Conservation (phyloP, 116 monocot genomes). For the Thalassia testudinum region DNA sequence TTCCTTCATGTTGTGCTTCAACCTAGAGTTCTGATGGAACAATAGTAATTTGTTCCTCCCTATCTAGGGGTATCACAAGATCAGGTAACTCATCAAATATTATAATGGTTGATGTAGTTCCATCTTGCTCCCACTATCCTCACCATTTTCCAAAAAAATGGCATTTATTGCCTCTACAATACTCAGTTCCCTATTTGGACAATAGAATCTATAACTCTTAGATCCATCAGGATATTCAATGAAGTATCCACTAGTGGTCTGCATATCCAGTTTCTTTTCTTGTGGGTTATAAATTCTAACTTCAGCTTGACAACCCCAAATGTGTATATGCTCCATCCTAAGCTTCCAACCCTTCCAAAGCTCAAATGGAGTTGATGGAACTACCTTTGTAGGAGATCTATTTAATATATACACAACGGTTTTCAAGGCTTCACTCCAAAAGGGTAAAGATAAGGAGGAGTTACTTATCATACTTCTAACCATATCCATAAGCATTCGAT, state of each 20-base stretch:
- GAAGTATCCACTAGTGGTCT: conserved; percentile 4
- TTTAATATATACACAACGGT: conserved; percentile 6
- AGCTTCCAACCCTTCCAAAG: conserved; percentile 1
- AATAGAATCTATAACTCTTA: conserved; percentile 10
- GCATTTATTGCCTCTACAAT: conserved; percentile 8
- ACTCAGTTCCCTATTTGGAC: not conserved
- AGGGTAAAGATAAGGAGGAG: not conserved
- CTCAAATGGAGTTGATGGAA: conserved; percentile 2
- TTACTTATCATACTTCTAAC: conserved; percentile 10
- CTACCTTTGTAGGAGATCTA: conserved; percentile 1
- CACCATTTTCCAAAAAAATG: conserved; percentile 9
- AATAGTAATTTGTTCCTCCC: too few relatives aligned
- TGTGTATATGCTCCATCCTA: not conserved
- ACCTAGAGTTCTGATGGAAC: too few relatives aligned
- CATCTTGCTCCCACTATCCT: conserved; percentile 2
- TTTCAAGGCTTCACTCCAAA: conserved; percentile 6
- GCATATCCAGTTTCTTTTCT: conserved; percentile 4
- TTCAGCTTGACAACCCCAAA: conserved; percentile 15
- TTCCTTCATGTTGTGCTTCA: too few relatives aligned
- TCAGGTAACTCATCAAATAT: too few relatives aligned
- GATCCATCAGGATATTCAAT: conserved; percentile 8
- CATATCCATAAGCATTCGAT: too few relatives aligned
- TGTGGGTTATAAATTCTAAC: conserved; percentile 2
- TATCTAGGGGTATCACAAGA: too few relatives aligned
- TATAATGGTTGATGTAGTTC: too few relatives aligned